phyloP scores from a whole-genome alignment of 768 basidiomycete species.

The Pleurotus platypus region DNA sequence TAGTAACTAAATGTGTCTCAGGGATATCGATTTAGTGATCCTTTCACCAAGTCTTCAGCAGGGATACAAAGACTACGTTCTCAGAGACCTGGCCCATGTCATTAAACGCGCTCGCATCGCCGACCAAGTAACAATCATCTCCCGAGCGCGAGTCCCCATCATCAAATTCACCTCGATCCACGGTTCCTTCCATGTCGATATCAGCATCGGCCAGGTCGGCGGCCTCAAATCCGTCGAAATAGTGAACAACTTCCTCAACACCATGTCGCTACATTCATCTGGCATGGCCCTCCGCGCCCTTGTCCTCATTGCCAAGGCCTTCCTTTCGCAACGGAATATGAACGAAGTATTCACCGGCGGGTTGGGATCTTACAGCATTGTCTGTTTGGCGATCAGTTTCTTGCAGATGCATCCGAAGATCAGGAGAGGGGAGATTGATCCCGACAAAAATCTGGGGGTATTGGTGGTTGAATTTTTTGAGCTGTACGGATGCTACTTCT shows the following conservation, averaged over 20 bases:
- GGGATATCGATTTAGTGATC: slow-evolving; percentile 95
- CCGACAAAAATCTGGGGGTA: slow-evolving; percentile 87
- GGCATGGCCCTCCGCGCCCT: slow-evolving; percentile 76
- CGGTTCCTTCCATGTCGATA: slow-evolving; percentile 86
- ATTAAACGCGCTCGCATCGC: slow-evolving; percentile 76
- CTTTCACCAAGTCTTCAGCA: slow-evolving; percentile 73
- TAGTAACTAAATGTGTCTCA: slow-evolving; percentile 25
- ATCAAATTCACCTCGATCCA: slow-evolving; percentile 87
- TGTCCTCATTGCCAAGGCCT: slow-evolving; percentile 87
- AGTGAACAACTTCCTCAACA: slow-evolving; percentile 73
- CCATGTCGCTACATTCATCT: slow-evolving; percentile 37
- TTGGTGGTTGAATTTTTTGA: slow-evolving; percentile 97
- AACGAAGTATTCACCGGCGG: slow-evolving; percentile 99
- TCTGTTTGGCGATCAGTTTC: slow-evolving; percentile 90
- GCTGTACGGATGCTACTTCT: slow-evolving; percentile 89
- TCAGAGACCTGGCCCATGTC: slow-evolving; percentile 75
- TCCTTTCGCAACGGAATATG: slow-evolving; percentile 85
- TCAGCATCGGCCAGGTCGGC: slow-evolving; percentile 88
- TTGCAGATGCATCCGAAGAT: slow-evolving; percentile 98
- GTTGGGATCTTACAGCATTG: slow-evolving; percentile 90
- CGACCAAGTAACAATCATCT: slow-evolving; percentile 75
- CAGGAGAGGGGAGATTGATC: slow-evolving; percentile 81
- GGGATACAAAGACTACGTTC: slow-evolving; percentile 61
- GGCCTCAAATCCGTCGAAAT: slow-evolving; percentile 78
- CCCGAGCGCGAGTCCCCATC: slow-evolving; percentile 94